Base-by-base conservation (phyloP, 441 rosid genomes). In the Jatropha multifida region DNA sequence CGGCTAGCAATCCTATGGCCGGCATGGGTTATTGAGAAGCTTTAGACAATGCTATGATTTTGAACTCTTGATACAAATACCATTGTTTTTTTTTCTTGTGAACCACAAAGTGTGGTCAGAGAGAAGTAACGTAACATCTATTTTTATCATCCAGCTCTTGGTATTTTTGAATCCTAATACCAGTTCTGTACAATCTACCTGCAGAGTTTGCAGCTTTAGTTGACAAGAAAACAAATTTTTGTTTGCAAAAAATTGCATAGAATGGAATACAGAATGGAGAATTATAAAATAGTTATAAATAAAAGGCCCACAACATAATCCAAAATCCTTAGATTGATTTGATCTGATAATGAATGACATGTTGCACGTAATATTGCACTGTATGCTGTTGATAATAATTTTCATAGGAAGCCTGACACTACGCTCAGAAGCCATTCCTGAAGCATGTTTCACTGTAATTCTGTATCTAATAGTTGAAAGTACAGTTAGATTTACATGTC, bases 1-100 rank as follows among this genome's bases (percentile, higher is more conserved):
- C 86, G 2, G 85, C 84, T 32, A 78, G 82, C 80, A 81, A 85
- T 3, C 88, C 82, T 77, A 81, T 83, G 94, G 87, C 7, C 7
- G 58, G 61, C 58, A 18, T 75, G 73, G 78, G 73, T 11, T 68
- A 56, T 61, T 75, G 46, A 32, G 32, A 75, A 58, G 46, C 51
- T 32, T 60, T 41, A 3, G n/a, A 37, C 20, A 73, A 23, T 46
- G 9, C 7, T 7, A 9, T 1, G 26, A 62, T 41, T 49, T 51
- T 49, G n/a, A 54, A 44, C 40, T 18, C 15, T 42, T 20, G 11
- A 37, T 62, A 64, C 10, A 61, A 60, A 32, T 12, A 11, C 15
- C 27, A 1, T 8, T 3, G 2, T 32, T 32, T 1, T 11, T 1
- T 63, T 8, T 60, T 66, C n/a, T 66, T 2, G 37, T 56, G 15